A percentile compares a stretch with the other conserved stretches of the same genome.
These are phyloP conservation scores for Tylopilus balloui DNA, from an alignment of 768 basidiomycete genomes.

Conservation along the genomic window DNA sequence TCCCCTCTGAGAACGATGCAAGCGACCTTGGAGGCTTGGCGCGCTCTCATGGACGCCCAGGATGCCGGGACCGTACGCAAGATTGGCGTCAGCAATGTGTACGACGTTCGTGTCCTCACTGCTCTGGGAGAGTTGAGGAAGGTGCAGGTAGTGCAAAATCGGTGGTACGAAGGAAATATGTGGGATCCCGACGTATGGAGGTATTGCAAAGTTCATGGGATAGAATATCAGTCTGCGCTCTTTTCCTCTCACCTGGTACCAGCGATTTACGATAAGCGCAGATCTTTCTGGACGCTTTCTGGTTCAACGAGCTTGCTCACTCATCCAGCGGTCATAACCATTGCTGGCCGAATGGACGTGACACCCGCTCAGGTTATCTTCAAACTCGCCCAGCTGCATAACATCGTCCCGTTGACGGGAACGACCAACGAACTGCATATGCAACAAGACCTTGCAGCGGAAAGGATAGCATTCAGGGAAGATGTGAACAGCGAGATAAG, in stretches of 20 bases:
- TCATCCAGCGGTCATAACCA: constrained; percentile 41
- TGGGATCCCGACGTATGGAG: constrained; percentile 66
- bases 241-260: neutral
- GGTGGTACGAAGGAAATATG: constrained; percentile 78
- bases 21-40: constrained; percentile 68
- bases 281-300: constrained; percentile 85
- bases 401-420: constrained; percentile 71
- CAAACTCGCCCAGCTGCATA: constrained; percentile 60
- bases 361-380: constrained; percentile 67
- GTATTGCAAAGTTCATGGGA: constrained; percentile 58
- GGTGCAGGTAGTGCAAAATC: constrained; percentile 75
- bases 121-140: constrained; percentile 50
- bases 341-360: constrained; percentile 44
- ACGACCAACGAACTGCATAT: constrained; percentile 67
- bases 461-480: constrained; percentile 33
- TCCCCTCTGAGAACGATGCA: constrained; percentile 58
- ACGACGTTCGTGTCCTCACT: constrained; percentile 54
- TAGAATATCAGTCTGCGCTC: constrained; percentile 64
- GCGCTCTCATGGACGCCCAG: constrained; percentile 54
- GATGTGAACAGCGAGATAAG: constrained; percentile 26
- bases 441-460: constrained; percentile 54
- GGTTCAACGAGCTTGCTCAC: constrained; percentile 64
- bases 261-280: constrained; percentile 22
- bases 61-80: constrained; percentile 57
- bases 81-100: constrained; percentile 78